Evolutionary conservation across 345 rosid genomes (phyloP), one percentile per base, ranked within the genome.

Genomic region (Anastatica hierochuntica): DNA sequence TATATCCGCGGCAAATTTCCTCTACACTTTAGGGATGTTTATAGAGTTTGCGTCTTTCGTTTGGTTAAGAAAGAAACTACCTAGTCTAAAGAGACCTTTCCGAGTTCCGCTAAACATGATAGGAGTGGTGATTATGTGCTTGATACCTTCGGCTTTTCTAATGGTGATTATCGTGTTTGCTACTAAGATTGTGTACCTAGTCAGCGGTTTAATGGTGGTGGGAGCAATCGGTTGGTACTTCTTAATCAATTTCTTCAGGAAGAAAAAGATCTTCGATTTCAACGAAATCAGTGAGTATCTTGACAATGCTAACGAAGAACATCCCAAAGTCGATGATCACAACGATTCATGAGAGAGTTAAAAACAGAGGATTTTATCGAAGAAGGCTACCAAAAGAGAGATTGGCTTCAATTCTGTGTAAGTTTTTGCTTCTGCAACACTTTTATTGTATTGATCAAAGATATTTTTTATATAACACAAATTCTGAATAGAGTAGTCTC

Each of bases 11-110:
- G 92, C 82, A 0, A 86, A 83, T 61, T 79, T 87, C 72, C 50
- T 81, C 68, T 83, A 87, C 72, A 79, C 79, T 49, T 56, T 87
- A 50, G 94, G 92, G 10, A 86, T 86, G 92, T 56, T 80, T 30
- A 18, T 86, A 41, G 95, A 86, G 58, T 83, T 83, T 56, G 76
- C 85, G 0, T 74, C 88, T 7, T 86, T 83, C 43, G 40, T 86
- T 19, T 80, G 85, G 92, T 43, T 83, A 21, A 67, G 95, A 52
- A 64, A 49, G 57, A 86, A 83, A 56, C 41, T 72, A 33, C 88
- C 84, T 1, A 48, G 8, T 11, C 46, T 79, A 29, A 68, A 74
- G 47, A 72, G 92, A 62, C 92, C 95, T 6, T 86, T 53, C 60
- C 69, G 62, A 61, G 77, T 86, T 12, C 95, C 90, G 1, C 14